Evolutionary conservation across 2,329 filamentous ascomycete genomes (phyloP).

Genomic region (Sphaerostilbella broomeana): DNA sequence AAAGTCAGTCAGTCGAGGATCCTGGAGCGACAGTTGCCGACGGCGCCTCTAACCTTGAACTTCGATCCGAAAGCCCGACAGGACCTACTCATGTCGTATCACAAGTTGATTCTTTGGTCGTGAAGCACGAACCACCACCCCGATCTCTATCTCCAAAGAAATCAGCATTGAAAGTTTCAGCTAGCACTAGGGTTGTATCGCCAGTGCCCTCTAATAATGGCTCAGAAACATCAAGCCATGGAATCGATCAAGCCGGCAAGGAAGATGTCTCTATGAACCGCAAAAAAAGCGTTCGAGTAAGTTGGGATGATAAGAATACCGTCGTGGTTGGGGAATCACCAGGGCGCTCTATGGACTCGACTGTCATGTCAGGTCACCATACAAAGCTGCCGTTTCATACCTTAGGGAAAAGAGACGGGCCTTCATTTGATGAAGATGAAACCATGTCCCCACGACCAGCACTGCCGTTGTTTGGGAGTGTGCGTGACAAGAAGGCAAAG

Average conservation of each 20-base stretch:
- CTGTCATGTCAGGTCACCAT: constrained; percentile 31
- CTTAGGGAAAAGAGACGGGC: constrained; percentile 39
- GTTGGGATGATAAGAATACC: constrained; percentile 65
- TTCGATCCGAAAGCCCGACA: constrained; percentile 54
- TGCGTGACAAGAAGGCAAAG: constrained; percentile 55
- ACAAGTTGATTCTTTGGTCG: constrained; percentile 45
- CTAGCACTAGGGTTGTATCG: constrained; percentile 46
- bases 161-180: constrained; percentile 62
- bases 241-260: constrained; percentile 19
- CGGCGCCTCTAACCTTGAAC: too few species aligned
- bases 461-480: constrained; percentile 67
- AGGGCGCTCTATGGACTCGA: constrained; percentile 31
- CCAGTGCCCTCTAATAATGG: constrained; percentile 38
- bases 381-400: constrained; percentile 45
- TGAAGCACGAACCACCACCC: constrained; percentile 62
- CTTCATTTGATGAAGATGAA: constrained; percentile 52
- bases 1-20: too few species aligned
- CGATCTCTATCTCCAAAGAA: constrained; percentile 71
- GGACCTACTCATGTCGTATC: constrained; percentile 62
- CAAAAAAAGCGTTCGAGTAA: constrained; percentile 66
- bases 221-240: constrained; percentile 37
- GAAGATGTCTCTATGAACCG: constrained; percentile 36
- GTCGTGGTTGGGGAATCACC: constrained; percentile 46
- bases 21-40: too few species aligned
- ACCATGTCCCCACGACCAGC: constrained; percentile 69